Evolutionary conservation across 1,284 basidiomycete species (phyloP).

Genomic region (Cutaneotrichosporon sp.): DNA sequence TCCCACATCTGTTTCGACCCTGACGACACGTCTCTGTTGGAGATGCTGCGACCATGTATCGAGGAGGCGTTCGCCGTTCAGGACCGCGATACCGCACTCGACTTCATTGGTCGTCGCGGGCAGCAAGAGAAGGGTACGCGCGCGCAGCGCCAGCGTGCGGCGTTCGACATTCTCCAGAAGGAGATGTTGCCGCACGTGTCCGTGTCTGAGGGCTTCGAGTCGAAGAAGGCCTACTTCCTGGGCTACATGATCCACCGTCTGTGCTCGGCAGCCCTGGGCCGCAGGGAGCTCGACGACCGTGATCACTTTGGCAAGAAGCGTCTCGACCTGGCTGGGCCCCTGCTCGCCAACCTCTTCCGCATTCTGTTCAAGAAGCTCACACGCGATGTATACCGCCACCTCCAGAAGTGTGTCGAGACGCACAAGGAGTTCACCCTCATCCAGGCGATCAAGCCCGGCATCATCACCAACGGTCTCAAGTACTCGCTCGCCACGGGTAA

Average conservation of each 20-base stretch:
- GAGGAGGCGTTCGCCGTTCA: constrained; percentile 99
- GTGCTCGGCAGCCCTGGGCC: constrained; percentile 85
- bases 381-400: constrained; percentile 92
- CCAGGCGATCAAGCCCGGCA: constrained; percentile 89
- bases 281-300: constrained; percentile 95
- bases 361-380: constrained; percentile 97
- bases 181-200: constrained; percentile 98
- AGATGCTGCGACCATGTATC: constrained; percentile 98
- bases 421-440: constrained; percentile 93
- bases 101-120: constrained; percentile 98
- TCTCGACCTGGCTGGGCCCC: constrained; percentile 90
- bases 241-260: constrained; percentile 99
- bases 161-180: constrained; percentile 97
- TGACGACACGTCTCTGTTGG: constrained; percentile 92
- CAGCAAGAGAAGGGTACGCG: constrained; percentile 90
- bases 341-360: constrained; percentile 92
- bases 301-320: constrained; percentile 99
- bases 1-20: constrained; percentile 99
- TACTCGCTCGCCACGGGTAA: constrained; percentile 99
- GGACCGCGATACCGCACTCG: constrained; percentile 85
- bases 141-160: constrained; percentile 90
- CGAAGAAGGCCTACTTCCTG: constrained; percentile 99
- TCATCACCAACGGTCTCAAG: constrained; percentile 96
- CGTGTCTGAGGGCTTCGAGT: constrained; percentile 92
- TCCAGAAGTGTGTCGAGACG: constrained; percentile 98